Conservation (phyloP, 2,329 filamentous ascomycete species). For the Aurifilum marmelostoma region DNA sequence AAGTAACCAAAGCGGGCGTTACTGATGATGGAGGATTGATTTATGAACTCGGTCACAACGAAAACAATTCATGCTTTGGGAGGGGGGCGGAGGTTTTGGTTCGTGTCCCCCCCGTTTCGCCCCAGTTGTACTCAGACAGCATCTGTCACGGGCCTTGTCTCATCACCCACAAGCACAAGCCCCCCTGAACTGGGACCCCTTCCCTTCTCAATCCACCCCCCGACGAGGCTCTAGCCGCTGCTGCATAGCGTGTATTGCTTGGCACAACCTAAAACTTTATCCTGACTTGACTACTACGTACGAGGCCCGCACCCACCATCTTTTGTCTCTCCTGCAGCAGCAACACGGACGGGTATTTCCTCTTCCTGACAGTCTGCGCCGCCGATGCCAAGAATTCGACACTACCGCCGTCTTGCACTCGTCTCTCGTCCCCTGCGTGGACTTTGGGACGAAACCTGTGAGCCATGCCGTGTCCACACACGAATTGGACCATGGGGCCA, state of each 20-base stretch:
- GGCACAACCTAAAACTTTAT: conserved; percentile 20
- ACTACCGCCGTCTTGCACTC: conserved; percentile 23
- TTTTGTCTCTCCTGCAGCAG: conserved; percentile 9
- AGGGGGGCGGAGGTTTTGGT: background rate
- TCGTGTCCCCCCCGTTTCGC: conserved; percentile 14
- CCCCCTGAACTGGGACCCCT: background rate
- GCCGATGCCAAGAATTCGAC: conserved; percentile 21
- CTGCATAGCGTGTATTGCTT: background rate
- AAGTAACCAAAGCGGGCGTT: too few relatives aligned
- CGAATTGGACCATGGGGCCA: background rate
- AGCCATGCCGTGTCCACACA: conserved; percentile 11
- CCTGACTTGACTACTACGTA: conserved; percentile 6
- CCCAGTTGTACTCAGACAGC: conserved; percentile 27
- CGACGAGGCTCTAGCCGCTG: conserved; percentile 18
- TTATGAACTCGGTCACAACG: too few relatives aligned
- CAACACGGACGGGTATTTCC: background rate
- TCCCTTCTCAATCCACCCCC: background rate
- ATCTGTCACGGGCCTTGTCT: conserved; percentile 29
- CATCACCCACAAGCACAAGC: conserved; percentile 13
- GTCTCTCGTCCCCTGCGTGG: conserved; percentile 7
- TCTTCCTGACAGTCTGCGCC: background rate
- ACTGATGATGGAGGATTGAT: too few relatives aligned
- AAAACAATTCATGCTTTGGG: background rate
- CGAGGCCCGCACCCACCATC: background rate
- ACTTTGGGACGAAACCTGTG: conserved; percentile 18